phyloP scores from a whole-genome alignment of 2,329 filamentous ascomycete genomes.

The Hypoxylon sp. region DNA sequence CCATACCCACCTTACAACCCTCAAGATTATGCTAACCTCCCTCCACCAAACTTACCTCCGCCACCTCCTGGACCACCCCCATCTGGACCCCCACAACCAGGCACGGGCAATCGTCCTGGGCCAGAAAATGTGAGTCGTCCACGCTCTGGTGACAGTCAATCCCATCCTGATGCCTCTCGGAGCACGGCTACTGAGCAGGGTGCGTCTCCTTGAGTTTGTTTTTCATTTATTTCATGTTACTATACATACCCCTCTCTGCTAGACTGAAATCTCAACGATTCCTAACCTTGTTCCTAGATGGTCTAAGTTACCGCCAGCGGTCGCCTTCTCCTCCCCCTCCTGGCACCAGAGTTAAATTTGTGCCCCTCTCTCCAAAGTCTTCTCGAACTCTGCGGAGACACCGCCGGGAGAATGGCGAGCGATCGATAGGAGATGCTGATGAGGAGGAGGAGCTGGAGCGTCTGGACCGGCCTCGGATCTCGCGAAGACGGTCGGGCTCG shows the following conservation, averaged over 20 bases:
- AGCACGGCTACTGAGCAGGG: slow-evolving; percentile 54
- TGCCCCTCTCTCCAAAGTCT: slow-evolving; percentile 53
- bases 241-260: neutral
- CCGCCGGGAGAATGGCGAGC: slow-evolving; percentile 39
- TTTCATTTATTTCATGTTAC: slow-evolving; percentile 7
- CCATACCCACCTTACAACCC: slow-evolving; percentile 51
- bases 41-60: slow-evolving; percentile 44
- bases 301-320: slow-evolving; percentile 42
- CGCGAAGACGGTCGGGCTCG: slow-evolving; percentile 46
- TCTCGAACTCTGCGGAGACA: slow-evolving; percentile 50
- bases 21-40: slow-evolving; percentile 48
- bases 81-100: slow-evolving; percentile 38
- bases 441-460: slow-evolving; percentile 13
- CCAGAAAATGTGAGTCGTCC: slow-evolving; percentile 56
- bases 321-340: slow-evolving; percentile 27
- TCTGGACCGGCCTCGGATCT: slow-evolving; percentile 21
- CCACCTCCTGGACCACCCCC: slow-evolving; percentile 50
- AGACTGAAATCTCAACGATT: neutral
- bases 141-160: slow-evolving; percentile 48
- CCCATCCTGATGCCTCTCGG: slow-evolving; percentile 49
- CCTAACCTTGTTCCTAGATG: slow-evolving; percentile 44
- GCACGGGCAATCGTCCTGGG: slow-evolving; percentile 44
- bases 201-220: slow-evolving; percentile 54
- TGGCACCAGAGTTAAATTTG: slow-evolving; percentile 49
- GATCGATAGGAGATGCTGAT: slow-evolving; percentile 21